phyloP scores from a whole-genome alignment of 2,329 filamentous ascomycete genomes.

The Colletotrichum sidae region DNA sequence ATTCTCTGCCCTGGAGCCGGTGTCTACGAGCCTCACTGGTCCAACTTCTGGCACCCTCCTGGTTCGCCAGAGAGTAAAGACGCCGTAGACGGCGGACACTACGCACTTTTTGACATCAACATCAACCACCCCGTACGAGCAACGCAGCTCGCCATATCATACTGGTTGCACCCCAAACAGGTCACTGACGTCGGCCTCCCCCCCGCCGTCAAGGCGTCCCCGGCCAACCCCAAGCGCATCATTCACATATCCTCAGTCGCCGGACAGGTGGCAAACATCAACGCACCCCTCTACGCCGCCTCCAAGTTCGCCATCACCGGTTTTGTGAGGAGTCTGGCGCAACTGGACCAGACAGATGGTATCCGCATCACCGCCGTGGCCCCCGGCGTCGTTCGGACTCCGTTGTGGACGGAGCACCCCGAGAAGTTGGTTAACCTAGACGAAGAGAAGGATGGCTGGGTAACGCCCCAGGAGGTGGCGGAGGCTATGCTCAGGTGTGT shows the following conservation, averaged over 20 bases:
- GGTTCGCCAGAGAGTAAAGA: constrained; percentile 49
- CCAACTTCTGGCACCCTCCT: constrained; percentile 56
- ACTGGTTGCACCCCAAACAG: constrained; percentile 48
- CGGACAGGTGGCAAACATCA: constrained; percentile 48
- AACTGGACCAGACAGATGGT: constrained; percentile 46
- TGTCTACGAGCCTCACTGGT: constrained; percentile 58
- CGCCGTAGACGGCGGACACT: constrained; percentile 43
- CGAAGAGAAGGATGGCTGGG: constrained; percentile 50
- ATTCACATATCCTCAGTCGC: constrained; percentile 53
- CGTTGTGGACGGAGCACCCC: constrained; percentile 57
- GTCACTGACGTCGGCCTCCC: constrained; percentile 16
- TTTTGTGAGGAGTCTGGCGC: constrained; percentile 54
- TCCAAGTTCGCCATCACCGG: constrained; percentile 53
- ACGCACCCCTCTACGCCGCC: constrained; percentile 52
- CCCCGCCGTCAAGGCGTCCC: constrained; percentile 35
- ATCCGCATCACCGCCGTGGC: constrained; percentile 57
- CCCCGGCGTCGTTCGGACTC: constrained; percentile 57
- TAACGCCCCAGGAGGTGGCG: constrained; percentile 56
- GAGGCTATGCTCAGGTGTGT: constrained; percentile 56
- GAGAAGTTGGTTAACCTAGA: constrained; percentile 56
- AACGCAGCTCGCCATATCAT: constrained; percentile 53
- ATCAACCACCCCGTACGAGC: constrained; percentile 54
- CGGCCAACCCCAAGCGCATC: constrained; percentile 48
- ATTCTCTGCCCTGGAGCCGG: constrained; percentile 60
- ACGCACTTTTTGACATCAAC: constrained; percentile 54